Conservation (phyloP, 306 rosid genomes). For the Lithocarpus polystachyus region DNA sequence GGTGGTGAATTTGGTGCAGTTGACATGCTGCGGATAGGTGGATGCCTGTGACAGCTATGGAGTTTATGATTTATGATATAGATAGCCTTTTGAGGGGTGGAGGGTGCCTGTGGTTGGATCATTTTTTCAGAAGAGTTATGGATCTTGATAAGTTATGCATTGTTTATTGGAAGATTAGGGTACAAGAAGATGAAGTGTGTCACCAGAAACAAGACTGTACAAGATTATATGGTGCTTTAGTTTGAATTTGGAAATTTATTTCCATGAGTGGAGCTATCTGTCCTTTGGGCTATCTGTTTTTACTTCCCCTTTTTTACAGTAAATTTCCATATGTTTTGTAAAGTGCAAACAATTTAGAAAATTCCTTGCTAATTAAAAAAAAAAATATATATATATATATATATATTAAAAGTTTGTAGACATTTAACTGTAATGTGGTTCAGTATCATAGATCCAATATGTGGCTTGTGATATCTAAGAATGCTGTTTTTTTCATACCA, state of each 20-base stretch:
- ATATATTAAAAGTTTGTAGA: no score
- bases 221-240: not conserved
- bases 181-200: constrained; percentile 95
- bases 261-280: not conserved
- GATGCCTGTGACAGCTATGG: constrained; percentile 74
- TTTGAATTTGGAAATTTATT: not conserved
- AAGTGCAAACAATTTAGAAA: no score
- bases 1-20: constrained; percentile 71
- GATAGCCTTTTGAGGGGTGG: constrained; percentile 85
- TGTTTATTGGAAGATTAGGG: constrained; percentile 75
- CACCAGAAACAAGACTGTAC: constrained; percentile 49
- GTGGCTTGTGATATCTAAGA: no score
- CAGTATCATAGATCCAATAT: no score
- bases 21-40: constrained; percentile 88
- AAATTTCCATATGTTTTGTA: no score
- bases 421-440: no score
- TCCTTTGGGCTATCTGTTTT: no score
- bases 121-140: constrained; percentile 67
- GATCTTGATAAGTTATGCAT: constrained; percentile 75
- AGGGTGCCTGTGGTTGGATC: constrained; percentile 88
- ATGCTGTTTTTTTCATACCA: no score
- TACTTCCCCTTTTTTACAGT: no score
- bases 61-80: constrained; percentile 69
- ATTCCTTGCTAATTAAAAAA: no score
- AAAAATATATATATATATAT: no score